Base-by-base conservation (phyloP, 495 filamentous ascomycete species). In the Polyplosphaeria fusca region DNA sequence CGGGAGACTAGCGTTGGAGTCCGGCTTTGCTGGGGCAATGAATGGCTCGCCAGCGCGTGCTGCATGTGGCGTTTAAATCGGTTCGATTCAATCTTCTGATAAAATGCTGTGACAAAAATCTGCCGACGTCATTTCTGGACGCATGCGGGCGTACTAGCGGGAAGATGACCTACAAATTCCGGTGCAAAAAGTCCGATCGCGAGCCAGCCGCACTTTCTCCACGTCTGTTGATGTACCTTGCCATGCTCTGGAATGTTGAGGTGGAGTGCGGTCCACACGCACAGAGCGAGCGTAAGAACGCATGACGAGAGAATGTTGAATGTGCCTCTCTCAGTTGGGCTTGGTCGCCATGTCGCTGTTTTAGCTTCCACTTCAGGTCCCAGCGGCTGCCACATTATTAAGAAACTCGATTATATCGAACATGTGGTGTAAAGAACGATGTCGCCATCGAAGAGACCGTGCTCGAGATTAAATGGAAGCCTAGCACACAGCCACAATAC, bases 231-330 rank as follows among this genome's bases (percentile, higher is more conserved):
- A 9, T 9, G 25, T 22, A 4, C 9, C 24, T 19, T 53, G 22
- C 25, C 25, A n/a, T 53, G 14, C 28, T 42, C 23, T 5, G 50
- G 50, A 32, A 53, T 35, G 32, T 54, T 60, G 22, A 60, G 41
- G 22, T 60, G 48, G 16, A 60, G 49, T 1, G 48, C 56, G 18
- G 40, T 41, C 48, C 49, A 54, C 2, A 53, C 56, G 22, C 48
- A 60, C 11, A 54, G 52, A 2, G 56, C 51, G 7, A 60, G 16
- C 5, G 48, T 60, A 27, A 53, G 32, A 5, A 53, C 42, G 32
- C 49, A 52, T n/a, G 23, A 41, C 4, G 42, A 28, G 23, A 60
- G 20, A 14, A 54, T 9, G 32, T 60, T 49, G 47, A 38, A 58
- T 4, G 55, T 58, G 3, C 55, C 47, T 13, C 55, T 38, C 12